Evolutionary conservation across 116 monocot genomes (phyloP), one percentile per base, ranked within the genome.

Genomic region (Trichopus zeylanicus): DNA sequence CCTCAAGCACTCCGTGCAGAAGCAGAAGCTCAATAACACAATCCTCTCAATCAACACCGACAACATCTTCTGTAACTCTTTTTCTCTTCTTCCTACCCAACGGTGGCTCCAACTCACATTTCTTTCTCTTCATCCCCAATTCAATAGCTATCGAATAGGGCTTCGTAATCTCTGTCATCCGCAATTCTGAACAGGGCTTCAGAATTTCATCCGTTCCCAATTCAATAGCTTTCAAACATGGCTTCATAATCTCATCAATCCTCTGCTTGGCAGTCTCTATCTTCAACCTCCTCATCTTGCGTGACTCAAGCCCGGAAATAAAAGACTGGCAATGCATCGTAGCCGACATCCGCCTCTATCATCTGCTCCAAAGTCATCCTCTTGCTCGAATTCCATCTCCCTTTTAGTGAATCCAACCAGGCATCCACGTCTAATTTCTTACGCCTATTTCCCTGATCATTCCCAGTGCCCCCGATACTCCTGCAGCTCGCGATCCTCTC

Each of bases 11-110:
- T 26, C 59, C 48, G 61, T 86, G 89, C 53, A 94, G 68, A 15
- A 94, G 51, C 31, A 89, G 59, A 46, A 86, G 57, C 47, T 89
- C 94, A 47, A 93, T 78, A 3, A 89, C 64, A 61, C 77, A 85
- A 63, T 94, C 94, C 63, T 89, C 94, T 89, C 86, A 86, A 67
- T 89, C 94, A 60, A 89, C 49, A 33, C 57, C 60, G 25, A 31
- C 53, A 54, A 4, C n/a, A n/a, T n/a, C n/a, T n/a, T n/a, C n/a
- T n/a, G 22, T 65, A 48, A 46, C 59, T 39, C 48, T 70, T 62
- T 69, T 48, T 51, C 65, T 74, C 56, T 54, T 49, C 49, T 7
- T 49, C 42, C n/a, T 42, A n/a, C 42, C 42, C 12, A 42, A 9
- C 42, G n/a, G n/a, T 42, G n/a, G 42, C 42, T 42, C n/a, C 42